Conservation (phyloP, 495 filamentous ascomycete species). For the Penicillium cosmopolitanum region DNA sequence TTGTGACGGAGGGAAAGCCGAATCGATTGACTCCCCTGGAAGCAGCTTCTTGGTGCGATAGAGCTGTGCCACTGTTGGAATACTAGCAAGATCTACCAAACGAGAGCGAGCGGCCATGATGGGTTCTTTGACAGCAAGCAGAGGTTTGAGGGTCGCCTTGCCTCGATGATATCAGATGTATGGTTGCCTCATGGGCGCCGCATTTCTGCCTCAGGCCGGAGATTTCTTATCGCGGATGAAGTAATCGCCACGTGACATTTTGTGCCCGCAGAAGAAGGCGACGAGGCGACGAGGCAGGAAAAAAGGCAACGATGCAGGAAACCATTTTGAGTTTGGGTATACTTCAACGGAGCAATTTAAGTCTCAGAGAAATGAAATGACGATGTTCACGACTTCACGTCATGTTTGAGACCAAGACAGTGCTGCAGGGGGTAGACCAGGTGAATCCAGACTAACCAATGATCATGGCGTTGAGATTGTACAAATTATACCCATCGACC, state of each 20-base stretch:
- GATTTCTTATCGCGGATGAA: neutral
- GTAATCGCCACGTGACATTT: neutral
- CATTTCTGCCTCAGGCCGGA: slow-evolving; percentile 3
- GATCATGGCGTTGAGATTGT: neutral
- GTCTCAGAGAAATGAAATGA: neutral
- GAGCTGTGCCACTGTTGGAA: slow-evolving; percentile 67
- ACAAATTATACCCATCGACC: neutral
- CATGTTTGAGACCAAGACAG: neutral
- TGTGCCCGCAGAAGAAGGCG: neutral
- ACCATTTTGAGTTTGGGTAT: neutral
- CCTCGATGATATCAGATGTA: neutral
- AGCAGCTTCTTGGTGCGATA: slow-evolving; percentile 51
- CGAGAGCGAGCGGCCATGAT: slow-evolving; percentile 15
- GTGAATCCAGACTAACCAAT: neutral
- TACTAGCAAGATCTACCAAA: slow-evolving; percentile 46
- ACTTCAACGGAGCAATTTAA: neutral
- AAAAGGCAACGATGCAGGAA: neutral
- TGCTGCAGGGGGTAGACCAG: neutral
- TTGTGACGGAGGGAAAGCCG: slow-evolving; percentile 45
- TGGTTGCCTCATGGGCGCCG: neutral
- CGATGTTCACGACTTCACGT: neutral
- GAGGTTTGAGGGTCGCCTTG: neutral
- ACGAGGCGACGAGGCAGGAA: neutral
- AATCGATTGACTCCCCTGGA: slow-evolving; percentile 18
- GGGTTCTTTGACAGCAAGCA: neutral